Evolutionary conservation across 208 protist species (phyloP), one percentile per base, ranked within the genome.

Genomic region (Crithidia brevicula): DNA sequence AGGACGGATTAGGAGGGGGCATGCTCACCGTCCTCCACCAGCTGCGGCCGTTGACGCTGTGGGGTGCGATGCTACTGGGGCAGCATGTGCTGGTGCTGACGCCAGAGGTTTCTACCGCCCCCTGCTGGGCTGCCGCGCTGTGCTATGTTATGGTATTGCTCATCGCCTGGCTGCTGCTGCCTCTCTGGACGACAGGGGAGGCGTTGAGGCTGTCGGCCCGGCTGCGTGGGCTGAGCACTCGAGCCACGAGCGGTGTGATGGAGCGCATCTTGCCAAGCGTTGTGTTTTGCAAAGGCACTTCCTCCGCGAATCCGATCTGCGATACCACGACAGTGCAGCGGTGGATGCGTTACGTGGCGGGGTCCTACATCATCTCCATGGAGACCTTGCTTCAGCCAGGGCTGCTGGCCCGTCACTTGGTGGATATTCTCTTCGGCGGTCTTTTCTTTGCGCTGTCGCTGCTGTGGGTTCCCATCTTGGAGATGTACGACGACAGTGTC

Each of bases 381-480:
- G 16, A 38, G 18, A 52, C 53, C 11, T 51, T 64, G 16, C 31
- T 85, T 4, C 16, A 15, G 9, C 30, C 28, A 18, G 64, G 80
- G 27, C 10, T 22, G 2, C 31, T 77, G 25, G 70, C 97, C 6
- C 27, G 70, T 13, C 88, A 86, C 33, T 10, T 83, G 1, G 67
- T 86, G 13, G 90, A 97, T 60, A 73, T 83, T 15, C 58, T 95
- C 15, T 97, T 97, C 62, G 94, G 97, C 60, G 82, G 74, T 11
- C 85, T 85, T 25, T 96, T 97, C 93, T 91, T 95, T 34, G 70
- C 71, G 7, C 92, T 97, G 72, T 92, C 97, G 10, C 96, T 97
- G 53, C 78, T 97, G 56, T 98, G 94, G 94, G 94, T 88, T 20
- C 94, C 94, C 4, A 71, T 78, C 11, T 61, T 98, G 15, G 63